These are phyloP conservation scores for Hyphopichia wangnamkhiaoensis DNA, from an alignment of 1,139 yeast genomes.

Conservation along the genomic window DNA sequence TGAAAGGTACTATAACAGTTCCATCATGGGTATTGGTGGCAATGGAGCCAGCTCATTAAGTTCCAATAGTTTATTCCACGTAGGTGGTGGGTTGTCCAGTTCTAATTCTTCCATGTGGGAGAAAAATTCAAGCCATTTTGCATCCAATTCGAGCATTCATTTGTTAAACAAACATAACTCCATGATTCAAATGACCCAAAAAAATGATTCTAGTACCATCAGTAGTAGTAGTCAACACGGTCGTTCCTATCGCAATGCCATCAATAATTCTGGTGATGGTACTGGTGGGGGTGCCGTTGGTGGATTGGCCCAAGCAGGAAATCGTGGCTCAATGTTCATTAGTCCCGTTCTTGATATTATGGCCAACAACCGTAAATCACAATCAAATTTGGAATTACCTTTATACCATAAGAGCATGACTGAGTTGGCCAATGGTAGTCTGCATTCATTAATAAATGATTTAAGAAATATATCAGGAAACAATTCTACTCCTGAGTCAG, in stretches of 20 bases:
- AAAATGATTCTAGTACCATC: not conserved
- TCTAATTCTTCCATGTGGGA: slow-evolving; percentile 32
- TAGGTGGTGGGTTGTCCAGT: slow-evolving; percentile 9
- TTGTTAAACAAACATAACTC: slow-evolving; percentile 14
- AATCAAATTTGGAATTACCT: slow-evolving; percentile 22
- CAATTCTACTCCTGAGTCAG: too few species aligned
- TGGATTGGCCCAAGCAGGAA: slow-evolving; percentile 9
- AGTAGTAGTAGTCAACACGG: slow-evolving; percentile 18
- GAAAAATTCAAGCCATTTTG: slow-evolving; percentile 11
- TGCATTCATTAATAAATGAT: too few species aligned
- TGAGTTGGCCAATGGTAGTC: slow-evolving; percentile 3
- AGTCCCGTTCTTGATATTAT: slow-evolving; percentile 32
- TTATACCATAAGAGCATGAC: slow-evolving; percentile 15
- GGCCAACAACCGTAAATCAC: slow-evolving; percentile 8
- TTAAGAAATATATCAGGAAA: too few species aligned
- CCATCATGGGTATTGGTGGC: slow-evolving; percentile 8
- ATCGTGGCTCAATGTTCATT: slow-evolving; percentile 36
- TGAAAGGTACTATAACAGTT: slow-evolving; percentile 30
- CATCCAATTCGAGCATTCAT: slow-evolving; percentile 4
- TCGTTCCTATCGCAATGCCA: slow-evolving; percentile 23
- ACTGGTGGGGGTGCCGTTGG: not conserved
- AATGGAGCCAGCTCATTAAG: slow-evolving; percentile 1
- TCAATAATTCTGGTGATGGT: slow-evolving; percentile 4
- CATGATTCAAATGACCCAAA: slow-evolving; percentile 4
- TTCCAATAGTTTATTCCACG: slow-evolving; percentile 1